These are phyloP conservation scores for Capsella rubella DNA, from an alignment of 441 rosid genomes.

Conservation along the genomic window DNA sequence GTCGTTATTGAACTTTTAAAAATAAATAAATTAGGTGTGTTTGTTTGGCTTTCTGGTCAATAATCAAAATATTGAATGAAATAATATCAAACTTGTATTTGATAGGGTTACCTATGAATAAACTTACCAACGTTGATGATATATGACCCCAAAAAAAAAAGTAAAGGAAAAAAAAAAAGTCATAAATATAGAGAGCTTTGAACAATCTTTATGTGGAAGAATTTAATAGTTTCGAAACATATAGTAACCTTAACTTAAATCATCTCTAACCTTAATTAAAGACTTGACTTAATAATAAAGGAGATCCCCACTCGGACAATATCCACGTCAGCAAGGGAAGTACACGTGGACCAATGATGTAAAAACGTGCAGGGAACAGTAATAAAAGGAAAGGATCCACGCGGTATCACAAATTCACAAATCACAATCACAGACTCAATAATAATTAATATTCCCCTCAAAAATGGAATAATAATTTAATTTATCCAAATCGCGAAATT, in stretches of 20 bases:
- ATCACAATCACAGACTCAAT: slow-evolving; percentile 2
- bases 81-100: not conserved
- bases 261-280: no score
- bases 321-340: slow-evolving; percentile 12
- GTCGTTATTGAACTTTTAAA: not conserved
- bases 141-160: not conserved
- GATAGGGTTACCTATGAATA: not conserved
- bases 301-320: no score
- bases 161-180: not conserved
- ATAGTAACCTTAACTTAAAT: no score
- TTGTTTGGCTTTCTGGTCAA: not conserved
- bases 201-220: slow-evolving; percentile 8
- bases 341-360: slow-evolving; percentile 43
- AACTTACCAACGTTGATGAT: slow-evolving; percentile 19
- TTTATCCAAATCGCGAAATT: slow-evolving; percentile 42
- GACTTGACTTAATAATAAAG: no score
- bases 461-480: slow-evolving; percentile 5
- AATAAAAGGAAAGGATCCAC: slow-evolving; percentile 38
- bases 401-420: slow-evolving; percentile 26
- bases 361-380: slow-evolving; percentile 37
- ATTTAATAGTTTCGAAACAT: not conserved
- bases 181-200: not conserved
- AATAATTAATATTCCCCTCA: slow-evolving; percentile 11
- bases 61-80: not conserved
- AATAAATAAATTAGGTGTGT: not conserved